Evolutionary conservation across 176 grass and related monocot species (phyloP).

Genomic region (Hyparrhenia diplandra): DNA sequence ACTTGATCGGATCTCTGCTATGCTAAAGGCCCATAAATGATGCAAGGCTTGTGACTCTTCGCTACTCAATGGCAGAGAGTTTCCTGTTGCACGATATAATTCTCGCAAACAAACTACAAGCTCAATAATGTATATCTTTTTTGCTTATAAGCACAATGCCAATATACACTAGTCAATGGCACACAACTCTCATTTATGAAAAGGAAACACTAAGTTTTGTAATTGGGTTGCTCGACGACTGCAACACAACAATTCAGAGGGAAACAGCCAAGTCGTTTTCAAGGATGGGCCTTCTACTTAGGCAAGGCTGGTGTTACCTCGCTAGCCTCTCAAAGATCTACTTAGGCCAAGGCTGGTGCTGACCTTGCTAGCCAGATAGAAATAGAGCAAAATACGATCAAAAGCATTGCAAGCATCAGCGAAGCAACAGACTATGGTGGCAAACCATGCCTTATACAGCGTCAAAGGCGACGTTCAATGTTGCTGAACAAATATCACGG

Average conservation of each 20-base stretch:
- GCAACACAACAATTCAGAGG: background rate
- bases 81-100: no score
- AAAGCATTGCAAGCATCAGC: background rate
- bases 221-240: background rate
- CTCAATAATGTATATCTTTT: no score
- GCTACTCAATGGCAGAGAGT: no score
- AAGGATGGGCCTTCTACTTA: background rate
- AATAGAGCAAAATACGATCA: background rate
- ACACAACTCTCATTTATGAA: background rate
- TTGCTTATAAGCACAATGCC: no score
- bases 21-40: no score
- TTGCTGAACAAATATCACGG: conserved; percentile 21
- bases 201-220: background rate
- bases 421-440: conserved; percentile 20
- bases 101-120: no score
- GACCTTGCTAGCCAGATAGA: background rate
- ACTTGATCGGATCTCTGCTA: no score
- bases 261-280: background rate
- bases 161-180: no score
- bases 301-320: background rate
- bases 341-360: background rate
- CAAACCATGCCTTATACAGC: conserved; percentile 44
- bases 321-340: background rate
- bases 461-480: background rate
- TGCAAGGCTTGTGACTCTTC: no score